Conservation (phyloP, 495 filamentous ascomycete species). For the Sordaria brevicollis region DNA sequence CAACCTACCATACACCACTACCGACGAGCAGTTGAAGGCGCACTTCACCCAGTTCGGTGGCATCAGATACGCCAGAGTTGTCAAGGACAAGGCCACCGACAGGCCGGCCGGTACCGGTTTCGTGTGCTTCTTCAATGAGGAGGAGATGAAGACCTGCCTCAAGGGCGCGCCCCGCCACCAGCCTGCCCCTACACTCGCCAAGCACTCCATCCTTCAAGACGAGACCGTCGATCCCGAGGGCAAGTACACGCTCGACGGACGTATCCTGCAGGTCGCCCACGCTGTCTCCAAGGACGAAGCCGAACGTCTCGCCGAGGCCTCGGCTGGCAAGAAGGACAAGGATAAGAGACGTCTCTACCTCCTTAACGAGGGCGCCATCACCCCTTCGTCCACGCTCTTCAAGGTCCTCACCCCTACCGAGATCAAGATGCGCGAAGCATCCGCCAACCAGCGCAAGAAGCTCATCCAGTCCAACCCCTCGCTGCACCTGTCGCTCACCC, state of each 20-base stretch:
- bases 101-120: constrained; percentile 88
- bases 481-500: constrained; percentile 81
- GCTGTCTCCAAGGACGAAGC: constrained; percentile 79
- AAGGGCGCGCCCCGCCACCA: constrained; percentile 53
- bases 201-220: constrained; percentile 75
- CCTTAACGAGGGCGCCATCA: constrained; percentile 74
- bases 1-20: constrained; percentile 81
- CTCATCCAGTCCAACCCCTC: constrained; percentile 84
- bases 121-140: constrained; percentile 75
- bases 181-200: constrained; percentile 35
- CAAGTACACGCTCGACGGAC: constrained; percentile 80
- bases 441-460: constrained; percentile 75
- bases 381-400: constrained; percentile 60
- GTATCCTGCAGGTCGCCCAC: constrained; percentile 70
- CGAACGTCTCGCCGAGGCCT: constrained; percentile 57
- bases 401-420: constrained; percentile 68
- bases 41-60: constrained; percentile 80
- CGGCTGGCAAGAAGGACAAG: constrained; percentile 54
- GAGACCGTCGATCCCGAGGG: constrained; percentile 66
- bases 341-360: constrained; percentile 93
- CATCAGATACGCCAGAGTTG: constrained; percentile 78
- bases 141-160: constrained; percentile 64
- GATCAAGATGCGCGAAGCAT: constrained; percentile 77
- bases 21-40: constrained; percentile 66
- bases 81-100: constrained; percentile 73